Evolutionary conservation across 75 land plant species (phyloP), one percentile per base, ranked within the genome.

Genomic region (Adiantum capillusveneris): DNA sequence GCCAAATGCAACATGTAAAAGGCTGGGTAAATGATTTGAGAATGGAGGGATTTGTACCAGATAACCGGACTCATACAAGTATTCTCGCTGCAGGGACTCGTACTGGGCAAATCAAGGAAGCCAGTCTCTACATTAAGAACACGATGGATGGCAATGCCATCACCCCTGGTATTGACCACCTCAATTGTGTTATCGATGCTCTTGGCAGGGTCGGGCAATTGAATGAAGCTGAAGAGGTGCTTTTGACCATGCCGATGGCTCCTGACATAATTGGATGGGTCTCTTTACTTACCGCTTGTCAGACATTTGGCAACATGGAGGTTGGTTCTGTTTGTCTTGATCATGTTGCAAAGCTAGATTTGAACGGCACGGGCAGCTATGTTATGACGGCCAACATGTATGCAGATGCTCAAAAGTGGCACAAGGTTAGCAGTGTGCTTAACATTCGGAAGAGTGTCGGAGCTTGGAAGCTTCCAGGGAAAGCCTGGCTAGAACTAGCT

Each of bases 181-280:
- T 24, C 18, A 41, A 26, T 6, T 62, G 57, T 44, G 19, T 62
- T 24, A 21, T 62, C 11, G 64, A 62, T 45, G 6, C 44, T 42
- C 64, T 62, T 26, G 21, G 56, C 17, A 41, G 64, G 14, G 57
- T 48, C 11, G 64, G 64, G 53, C 44, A 48, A 13, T 25, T 62
- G 16, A 2, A 41, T 5, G 57, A 62, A 24, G 64, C 64, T 6
- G 64, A 44, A 27, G 53, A 42, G 28, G 11, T 62, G 20, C 37
- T 62, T 3, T n/a, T n/a, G 53, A 48, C 28, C 28, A 20, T 25
- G 64, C 60, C 60, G 11, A 2, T 58, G 42, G 9, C 25, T 30
- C 53, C 64, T 18, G 20, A 62, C 24, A 16, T 18, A 13, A 34
- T 21, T 6, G 43, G 44, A 2, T 62, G 64, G 64, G 27, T 62